These are phyloP conservation scores for Heterobasidion annosum DNA, from an alignment of 1,284 basidiomycete genomes.

Conservation along the genomic window DNA sequence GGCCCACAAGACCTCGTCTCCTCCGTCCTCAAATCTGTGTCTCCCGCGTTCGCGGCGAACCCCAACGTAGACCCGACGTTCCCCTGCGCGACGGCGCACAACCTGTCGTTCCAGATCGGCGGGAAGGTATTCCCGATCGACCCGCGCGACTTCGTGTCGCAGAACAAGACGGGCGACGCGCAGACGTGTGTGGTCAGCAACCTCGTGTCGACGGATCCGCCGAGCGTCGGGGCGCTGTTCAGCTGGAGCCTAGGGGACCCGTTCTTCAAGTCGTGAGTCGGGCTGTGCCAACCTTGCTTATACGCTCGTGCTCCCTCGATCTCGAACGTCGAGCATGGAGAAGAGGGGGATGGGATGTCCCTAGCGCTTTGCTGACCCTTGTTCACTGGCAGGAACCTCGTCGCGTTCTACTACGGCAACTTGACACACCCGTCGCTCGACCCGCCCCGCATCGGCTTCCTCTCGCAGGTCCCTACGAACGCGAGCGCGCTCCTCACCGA, in stretches of 20 bases:
- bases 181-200: conserved; percentile 33
- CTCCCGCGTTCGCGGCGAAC: conserved; percentile 21
- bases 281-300: background rate
- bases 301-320: no score
- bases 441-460: conserved; percentile 54
- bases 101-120: conserved; percentile 50
- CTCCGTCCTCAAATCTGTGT: conserved; percentile 30
- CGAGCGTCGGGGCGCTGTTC: conserved; percentile 27
- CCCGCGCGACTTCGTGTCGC: conserved; percentile 51
- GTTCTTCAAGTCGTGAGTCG: conserved; percentile 29
- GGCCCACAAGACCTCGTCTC: conserved; percentile 27
- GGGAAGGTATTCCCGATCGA: conserved; percentile 56
- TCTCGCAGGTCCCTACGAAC: conserved; percentile 54
- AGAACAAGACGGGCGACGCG: conserved; percentile 26
- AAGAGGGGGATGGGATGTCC: no score
- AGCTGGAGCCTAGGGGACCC: conserved; percentile 32
- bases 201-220: conserved; percentile 42
- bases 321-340: no score
- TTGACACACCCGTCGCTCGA: conserved; percentile 51
- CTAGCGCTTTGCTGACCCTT: background rate
- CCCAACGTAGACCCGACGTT: conserved; percentile 19
- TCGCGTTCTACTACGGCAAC: conserved; percentile 57
- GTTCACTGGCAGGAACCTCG: conserved; percentile 18
- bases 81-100: conserved; percentile 41
- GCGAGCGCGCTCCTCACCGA: conserved; percentile 29